A percentile compares a stretch with the other conserved stretches of the same genome.
Evolutionary conservation across 2,329 filamentous ascomycete species (phyloP).

Genomic region (Aureobasidium melanogenum): DNA sequence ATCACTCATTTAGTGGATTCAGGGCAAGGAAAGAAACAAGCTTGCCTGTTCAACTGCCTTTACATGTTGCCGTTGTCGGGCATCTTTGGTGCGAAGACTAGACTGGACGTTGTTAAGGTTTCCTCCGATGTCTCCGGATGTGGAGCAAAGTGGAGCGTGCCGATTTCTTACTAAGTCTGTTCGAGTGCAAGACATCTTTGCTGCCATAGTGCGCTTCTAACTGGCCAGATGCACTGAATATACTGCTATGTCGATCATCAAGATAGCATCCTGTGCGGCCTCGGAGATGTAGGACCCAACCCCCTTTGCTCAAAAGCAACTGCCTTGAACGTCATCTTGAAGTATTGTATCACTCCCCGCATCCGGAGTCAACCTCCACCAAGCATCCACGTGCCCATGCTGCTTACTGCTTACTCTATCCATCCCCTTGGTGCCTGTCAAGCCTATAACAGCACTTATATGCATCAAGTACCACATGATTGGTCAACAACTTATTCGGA

Average conservation of each 20-base stretch:
- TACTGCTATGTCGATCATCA: background rate
- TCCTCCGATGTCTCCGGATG: background rate
- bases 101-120: background rate
- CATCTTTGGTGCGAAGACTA: background rate
- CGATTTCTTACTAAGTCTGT: background rate
- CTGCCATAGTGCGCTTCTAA: background rate
- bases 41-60: background rate
- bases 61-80: background rate
- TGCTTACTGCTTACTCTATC: background rate
- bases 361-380: background rate
- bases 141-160: background rate
- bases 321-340: background rate
- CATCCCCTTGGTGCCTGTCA: background rate
- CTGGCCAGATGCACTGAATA: background rate
- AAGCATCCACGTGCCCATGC: background rate
- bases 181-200: background rate
- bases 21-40: background rate
- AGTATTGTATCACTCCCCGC: background rate
- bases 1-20: background rate
- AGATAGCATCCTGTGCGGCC: background rate
- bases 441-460: background rate
- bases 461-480: background rate
- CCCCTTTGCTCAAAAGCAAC: background rate
- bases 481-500: background rate
- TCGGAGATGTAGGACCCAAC: background rate